Evolutionary conservation across 2,329 filamentous ascomycete genomes (phyloP), one percentile per base, ranked within the genome.

Genomic region (Phialophora macrospora): DNA sequence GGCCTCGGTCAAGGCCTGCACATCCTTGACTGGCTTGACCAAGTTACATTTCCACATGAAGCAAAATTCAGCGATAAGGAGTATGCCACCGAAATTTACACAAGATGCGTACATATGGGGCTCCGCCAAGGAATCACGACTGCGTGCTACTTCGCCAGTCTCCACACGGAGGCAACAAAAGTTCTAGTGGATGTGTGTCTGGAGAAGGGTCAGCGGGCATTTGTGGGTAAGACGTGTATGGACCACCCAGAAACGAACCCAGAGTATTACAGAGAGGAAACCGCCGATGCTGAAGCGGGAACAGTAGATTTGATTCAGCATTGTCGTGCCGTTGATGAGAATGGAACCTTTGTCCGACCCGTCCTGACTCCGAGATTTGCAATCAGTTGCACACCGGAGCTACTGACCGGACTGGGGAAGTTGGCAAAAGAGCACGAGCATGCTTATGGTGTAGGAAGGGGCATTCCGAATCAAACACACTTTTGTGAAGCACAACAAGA

Each of bases 21-120:
- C 2, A 73, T 82, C 6, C 68, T 88, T 7, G 84, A 89, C 72
- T 90, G 88, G 88, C 80, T 90, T 1, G 80, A 85, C 38, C 75
- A 83, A n/a, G 79, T 88, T 28, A 90, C 88, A 0, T 90, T 89
- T 70, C 86, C 85, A 1, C 82, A 86, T 68, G 88, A 90, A 74
- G 83, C 87, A 3, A 84, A 82, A 9, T 90, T 89, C 72, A 71
- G 75, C 1, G 84, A 89, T 69, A 72, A 79, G 0, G 75, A 70
- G 1, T 84, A 90, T 70, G 87, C 87, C 0, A 74, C 74, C 6
- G 75, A 76, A 2, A 77, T 84, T 34, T 89, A 89, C 72, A 72
- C 77, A 0, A 73, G 76, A 34, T 83, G 84, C 56, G 83, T 90
- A 6, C 76, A 79, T 1, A 86, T 85, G 1, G 84, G 88, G 65